Conservation (phyloP, 2,329 filamentous ascomycete genomes). For the Neurospora crassa region DNA sequence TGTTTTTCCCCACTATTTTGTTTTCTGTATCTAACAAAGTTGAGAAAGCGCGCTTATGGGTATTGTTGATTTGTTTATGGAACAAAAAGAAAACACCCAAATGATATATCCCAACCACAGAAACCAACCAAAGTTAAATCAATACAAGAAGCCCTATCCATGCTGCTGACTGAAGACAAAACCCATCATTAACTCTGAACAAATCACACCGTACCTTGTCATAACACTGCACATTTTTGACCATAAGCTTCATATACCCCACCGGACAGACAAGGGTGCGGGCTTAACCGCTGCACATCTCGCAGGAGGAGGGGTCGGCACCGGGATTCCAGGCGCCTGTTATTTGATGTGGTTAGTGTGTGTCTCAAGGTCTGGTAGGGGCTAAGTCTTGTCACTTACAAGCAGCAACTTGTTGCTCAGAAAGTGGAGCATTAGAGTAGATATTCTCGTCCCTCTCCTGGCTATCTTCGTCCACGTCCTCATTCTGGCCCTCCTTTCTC, state of each 20-base stretch:
- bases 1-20: neutral
- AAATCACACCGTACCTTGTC: neutral
- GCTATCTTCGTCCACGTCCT: slow-evolving; percentile 63
- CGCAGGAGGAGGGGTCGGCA: slow-evolving; percentile 68
- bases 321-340: slow-evolving; percentile 47
- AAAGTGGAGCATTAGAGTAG: slow-evolving; percentile 47
- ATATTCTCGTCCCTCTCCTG: slow-evolving; percentile 81
- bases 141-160: neutral
- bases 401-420: slow-evolving; percentile 47
- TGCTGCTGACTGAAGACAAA: neutral
- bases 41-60: neutral
- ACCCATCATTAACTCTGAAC: neutral
- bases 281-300: slow-evolving; percentile 90
- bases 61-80: neutral
- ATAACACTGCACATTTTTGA: slow-evolving; percentile 4
- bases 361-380: neutral
- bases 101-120: neutral
- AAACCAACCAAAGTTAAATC: neutral
- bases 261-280: neutral
- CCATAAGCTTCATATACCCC: slow-evolving; percentile 2
- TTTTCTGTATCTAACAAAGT: neutral
- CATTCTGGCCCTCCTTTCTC: slow-evolving; percentile 51
- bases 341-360: neutral
- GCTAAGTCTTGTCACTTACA: slow-evolving; percentile 49
- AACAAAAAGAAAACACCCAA: neutral